A percentile compares a stretch with the other conserved stretches of the same genome.
These are phyloP conservation scores for Entomortierella beljakovae DNA, from an alignment of 192 early-diverging fungal species.

Conservation along the genomic window DNA sequence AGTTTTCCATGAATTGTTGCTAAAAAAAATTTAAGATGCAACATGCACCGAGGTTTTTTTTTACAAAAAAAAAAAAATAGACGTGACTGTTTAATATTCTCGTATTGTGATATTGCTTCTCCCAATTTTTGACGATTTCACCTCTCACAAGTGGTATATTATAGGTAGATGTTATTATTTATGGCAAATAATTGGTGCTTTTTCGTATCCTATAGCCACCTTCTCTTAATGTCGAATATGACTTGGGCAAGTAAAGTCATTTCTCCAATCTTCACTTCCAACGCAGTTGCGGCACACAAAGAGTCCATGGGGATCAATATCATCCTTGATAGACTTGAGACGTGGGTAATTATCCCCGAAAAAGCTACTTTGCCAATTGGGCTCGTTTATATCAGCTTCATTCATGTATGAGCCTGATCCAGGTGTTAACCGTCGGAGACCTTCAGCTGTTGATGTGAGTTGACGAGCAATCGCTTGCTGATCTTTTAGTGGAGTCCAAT, in stretches of 20 bases:
- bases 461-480: conserved; percentile 8
- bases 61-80: too few species aligned
- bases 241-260: conserved; percentile 9
- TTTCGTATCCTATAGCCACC: too few species aligned
- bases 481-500: not conserved
- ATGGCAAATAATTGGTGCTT: too few species aligned
- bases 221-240: too few species aligned
- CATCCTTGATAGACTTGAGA: conserved; percentile 56
- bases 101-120: too few species aligned
- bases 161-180: too few species aligned
- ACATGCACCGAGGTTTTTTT: too few species aligned
- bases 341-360: conserved; percentile 61
- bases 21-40: too few species aligned
- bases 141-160: too few species aligned
- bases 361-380: conserved; percentile 57
- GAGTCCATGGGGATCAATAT: conserved; percentile 54
- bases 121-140: too few species aligned
- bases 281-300: conserved; percentile 50
- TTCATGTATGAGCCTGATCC: conserved; percentile 60
- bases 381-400: conserved; percentile 59
- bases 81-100: too few species aligned
- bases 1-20: too few species aligned
- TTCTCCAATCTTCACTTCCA: conserved; percentile 40
- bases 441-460: not conserved
- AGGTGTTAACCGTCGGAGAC: conserved; percentile 42